Percentiles rank a stretch among this genome's conserved stretches.
These are phyloP conservation scores for Coccomyxa subellipsoidea DNA, from an alignment of 163 green algal species.

Conservation along the genomic window DNA sequence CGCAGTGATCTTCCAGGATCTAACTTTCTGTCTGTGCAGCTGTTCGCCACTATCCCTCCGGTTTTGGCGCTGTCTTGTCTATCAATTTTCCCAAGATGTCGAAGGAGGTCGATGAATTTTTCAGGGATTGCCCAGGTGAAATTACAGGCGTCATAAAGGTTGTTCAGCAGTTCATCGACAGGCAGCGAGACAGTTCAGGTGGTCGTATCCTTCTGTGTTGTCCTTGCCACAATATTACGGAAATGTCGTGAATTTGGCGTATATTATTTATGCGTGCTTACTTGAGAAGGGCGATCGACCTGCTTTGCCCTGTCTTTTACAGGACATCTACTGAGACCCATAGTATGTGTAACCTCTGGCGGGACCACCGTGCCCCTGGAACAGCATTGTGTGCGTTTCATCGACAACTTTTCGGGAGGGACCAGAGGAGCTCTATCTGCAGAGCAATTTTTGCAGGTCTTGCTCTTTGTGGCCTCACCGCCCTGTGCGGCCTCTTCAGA, in stretches of 20 bases:
- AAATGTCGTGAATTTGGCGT: no score
- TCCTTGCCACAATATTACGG: no score
- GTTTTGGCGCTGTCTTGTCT: no score
- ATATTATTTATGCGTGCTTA: no score
- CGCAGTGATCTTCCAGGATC: no score
- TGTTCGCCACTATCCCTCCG: no score
- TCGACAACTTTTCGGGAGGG: conserved; percentile 98
- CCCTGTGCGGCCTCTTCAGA: not conserved
- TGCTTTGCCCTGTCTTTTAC: no score
- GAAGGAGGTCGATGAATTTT: not conserved
- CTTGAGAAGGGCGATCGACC: no score
- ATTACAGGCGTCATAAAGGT: not conserved
- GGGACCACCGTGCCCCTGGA: conserved; percentile 97
- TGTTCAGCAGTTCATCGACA: not conserved
- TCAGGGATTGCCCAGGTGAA: not conserved
- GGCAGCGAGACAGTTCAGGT: not conserved
- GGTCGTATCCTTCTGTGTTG: not conserved
- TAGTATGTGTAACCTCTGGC: conserved; percentile 84
- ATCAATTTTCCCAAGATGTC: no score
- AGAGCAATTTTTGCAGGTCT: conserved; percentile 81
- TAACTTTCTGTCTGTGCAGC: no score
- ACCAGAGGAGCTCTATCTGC: conserved; percentile 83
- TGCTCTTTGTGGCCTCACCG: not conserved
- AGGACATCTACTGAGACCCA: conserved; percentile 17
- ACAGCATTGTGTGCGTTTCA: conserved; percentile 91